Base-by-base conservation (phyloP, 768 basidiomycete species). In the Boletales sp. region DNA sequence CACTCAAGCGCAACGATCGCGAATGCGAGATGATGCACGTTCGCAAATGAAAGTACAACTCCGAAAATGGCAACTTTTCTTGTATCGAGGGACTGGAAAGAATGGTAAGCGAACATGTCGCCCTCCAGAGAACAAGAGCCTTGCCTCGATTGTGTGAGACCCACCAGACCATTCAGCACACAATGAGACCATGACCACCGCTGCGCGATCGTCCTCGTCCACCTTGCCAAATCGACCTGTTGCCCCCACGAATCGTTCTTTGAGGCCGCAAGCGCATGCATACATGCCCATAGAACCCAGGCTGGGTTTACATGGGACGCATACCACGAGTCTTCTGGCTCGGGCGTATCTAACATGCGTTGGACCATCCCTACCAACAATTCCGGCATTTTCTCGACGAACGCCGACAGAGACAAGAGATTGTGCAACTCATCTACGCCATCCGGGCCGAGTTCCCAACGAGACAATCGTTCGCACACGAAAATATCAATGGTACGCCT, bases 1-100 rank as follows among this genome's bases (percentile, higher is more conserved):
- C 73, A 17, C 79, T 73, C 2, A 86, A 70, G 12, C 95, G 83
- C 6, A 89, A 71, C 1, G 70, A 49, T 2, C 80, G 80, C 8
- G 86, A 87, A 60, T 93, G 85, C 0, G 92, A 94, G 3, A 87
- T 69, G 1, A 96, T 65, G 17, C 82, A 72, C 0, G 67, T 59
- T 25, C 77, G 72, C 18, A 95, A 67, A 19, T 61, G 57, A 1
- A 74, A 64, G 55, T 87, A 89, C 4, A 84, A 60, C 17, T 74
- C 72, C 10, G 74, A 69, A 14, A 86, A 72, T 1, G 74, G 59
- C 21, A 76, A 51, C 8, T 35, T 25, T 30, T 63, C 57, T 9
- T 54, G 56, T 17, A 59, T 53, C 31, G 61, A 31, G 13, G 57
- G 50, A n/a, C 65, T 65, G 49, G 12, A 28, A 39, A 13, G 10